These are phyloP conservation scores for Talaromyces pinophilus DNA, from an alignment of 2,329 filamentous ascomycete genomes.

Conservation along the genomic window DNA sequence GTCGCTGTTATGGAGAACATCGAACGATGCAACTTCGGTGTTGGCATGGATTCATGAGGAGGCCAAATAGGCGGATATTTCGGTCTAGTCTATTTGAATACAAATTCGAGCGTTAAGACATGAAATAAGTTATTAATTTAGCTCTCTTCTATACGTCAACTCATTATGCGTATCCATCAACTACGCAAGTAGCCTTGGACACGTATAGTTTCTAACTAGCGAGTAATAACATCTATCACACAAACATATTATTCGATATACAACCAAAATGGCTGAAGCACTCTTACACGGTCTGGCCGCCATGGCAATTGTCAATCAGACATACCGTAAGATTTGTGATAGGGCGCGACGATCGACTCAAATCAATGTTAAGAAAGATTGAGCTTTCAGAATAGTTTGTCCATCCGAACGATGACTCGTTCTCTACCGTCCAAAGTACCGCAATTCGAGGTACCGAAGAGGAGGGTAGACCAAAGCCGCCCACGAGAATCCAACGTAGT, in stretches of 20 bases:
- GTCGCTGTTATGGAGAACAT: background rate
- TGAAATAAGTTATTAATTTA: background rate
- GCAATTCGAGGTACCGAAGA: slow-evolving; percentile 55
- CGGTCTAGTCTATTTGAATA: background rate
- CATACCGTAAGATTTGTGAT: no score
- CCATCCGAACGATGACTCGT: background rate
- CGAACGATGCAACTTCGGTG: background rate
- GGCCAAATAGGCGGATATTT: background rate
- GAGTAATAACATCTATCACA: background rate
- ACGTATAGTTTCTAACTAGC: background rate
- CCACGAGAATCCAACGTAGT: slow-evolving; percentile 63
- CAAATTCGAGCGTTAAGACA: background rate
- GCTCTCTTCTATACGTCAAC: background rate
- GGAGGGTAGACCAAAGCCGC: slow-evolving; percentile 59
- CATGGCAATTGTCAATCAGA: background rate
- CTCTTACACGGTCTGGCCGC: background rate
- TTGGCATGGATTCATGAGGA: background rate
- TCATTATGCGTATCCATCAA: background rate
- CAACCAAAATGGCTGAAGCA: background rate
- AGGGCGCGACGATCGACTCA: no score
- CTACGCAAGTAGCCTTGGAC: background rate
- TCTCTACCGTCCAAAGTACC: slow-evolving; percentile 49
- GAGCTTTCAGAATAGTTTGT: background rate
- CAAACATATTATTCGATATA: background rate
- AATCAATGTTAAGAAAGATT: no score